A percentile compares a stretch with the other conserved stretches of the same genome.
Conservation (phyloP, 768 basidiomycete genomes). For the Tremella fuciformis region DNA sequence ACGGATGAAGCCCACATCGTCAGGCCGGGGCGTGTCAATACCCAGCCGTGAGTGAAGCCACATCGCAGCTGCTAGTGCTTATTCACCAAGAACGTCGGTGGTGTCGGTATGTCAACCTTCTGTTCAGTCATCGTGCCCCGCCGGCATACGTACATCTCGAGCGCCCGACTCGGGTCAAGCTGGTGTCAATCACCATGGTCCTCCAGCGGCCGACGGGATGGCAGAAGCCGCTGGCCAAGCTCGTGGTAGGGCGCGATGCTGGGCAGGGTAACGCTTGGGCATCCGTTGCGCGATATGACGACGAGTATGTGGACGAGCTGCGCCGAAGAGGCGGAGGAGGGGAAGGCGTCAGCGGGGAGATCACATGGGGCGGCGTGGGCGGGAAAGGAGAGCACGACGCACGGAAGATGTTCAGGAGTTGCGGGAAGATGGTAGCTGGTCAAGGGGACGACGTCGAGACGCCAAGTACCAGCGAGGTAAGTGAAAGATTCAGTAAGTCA, state of each 20-base stretch:
- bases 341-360: constrained; percentile 22
- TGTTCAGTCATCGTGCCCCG: constrained; percentile 37
- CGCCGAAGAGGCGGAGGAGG: constrained; percentile 57
- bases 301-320: constrained; percentile 63
- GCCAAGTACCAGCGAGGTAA: constrained; percentile 26
- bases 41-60: constrained; percentile 33
- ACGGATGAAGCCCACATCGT: constrained; percentile 44
- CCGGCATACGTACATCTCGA: constrained; percentile 23
- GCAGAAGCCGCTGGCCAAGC: constrained; percentile 42
- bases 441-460: not conserved
- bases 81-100: constrained; percentile 33
- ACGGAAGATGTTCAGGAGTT: constrained; percentile 73
- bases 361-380: constrained; percentile 55
- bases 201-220: constrained; percentile 33
- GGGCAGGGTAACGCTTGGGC: constrained; percentile 59
- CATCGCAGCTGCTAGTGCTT: not conserved
- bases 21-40: constrained; percentile 44
- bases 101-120: constrained; percentile 44
- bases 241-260: constrained; percentile 34
- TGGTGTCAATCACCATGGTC: constrained; percentile 44
- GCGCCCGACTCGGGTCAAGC: constrained; percentile 19
- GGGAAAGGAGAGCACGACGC: constrained; percentile 64
- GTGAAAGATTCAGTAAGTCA: constrained; percentile 52
- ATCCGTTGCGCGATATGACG: constrained; percentile 76
- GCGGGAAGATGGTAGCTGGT: constrained; percentile 56